phyloP scores from a whole-genome alignment of 441 rosid genomes.

The Capsella rubella region DNA sequence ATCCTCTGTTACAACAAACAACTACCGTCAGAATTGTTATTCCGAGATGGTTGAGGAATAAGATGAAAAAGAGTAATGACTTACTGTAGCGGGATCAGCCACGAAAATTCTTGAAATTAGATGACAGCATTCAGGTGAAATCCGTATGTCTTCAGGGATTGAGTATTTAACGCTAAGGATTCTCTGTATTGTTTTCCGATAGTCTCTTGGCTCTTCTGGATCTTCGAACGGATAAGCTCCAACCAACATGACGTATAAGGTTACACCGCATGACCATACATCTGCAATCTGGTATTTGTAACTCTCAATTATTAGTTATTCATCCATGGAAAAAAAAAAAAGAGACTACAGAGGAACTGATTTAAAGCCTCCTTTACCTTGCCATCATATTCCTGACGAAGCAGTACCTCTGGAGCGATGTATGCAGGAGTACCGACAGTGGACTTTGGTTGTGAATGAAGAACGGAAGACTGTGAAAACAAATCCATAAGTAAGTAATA shows the following conservation, averaged over 20 bases:
- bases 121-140: slow-evolving; percentile 65
- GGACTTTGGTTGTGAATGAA: slow-evolving; percentile 75
- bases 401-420: slow-evolving; percentile 72
- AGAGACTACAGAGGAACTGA: background rate
- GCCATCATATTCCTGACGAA: slow-evolving; percentile 71
- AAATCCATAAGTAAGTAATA: background rate
- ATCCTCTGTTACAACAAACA: slow-evolving; percentile 57
- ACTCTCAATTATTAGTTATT: background rate
- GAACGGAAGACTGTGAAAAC: slow-evolving; percentile 60
- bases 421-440: slow-evolving; percentile 84
- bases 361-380: slow-evolving; percentile 52
- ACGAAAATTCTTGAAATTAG: slow-evolving; percentile 71
- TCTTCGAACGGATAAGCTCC: slow-evolving; percentile 82
- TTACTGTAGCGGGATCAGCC: slow-evolving; percentile 63
- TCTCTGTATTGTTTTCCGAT: slow-evolving; percentile 73
- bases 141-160: slow-evolving; percentile 59
- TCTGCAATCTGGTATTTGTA: slow-evolving; percentile 64
- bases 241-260: slow-evolving; percentile 75
- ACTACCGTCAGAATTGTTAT: background rate
- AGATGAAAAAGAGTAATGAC: slow-evolving; percentile 26
- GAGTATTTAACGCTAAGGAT: slow-evolving; percentile 67
- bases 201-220: slow-evolving; percentile 70
- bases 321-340: background rate
- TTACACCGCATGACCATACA: slow-evolving; percentile 85
- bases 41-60: background rate